Percentiles rank a stretch among this genome's conserved stretches.
phyloP scores from a whole-genome alignment of 208 protist species.

The Acanthamoeba triangularis region DNA sequence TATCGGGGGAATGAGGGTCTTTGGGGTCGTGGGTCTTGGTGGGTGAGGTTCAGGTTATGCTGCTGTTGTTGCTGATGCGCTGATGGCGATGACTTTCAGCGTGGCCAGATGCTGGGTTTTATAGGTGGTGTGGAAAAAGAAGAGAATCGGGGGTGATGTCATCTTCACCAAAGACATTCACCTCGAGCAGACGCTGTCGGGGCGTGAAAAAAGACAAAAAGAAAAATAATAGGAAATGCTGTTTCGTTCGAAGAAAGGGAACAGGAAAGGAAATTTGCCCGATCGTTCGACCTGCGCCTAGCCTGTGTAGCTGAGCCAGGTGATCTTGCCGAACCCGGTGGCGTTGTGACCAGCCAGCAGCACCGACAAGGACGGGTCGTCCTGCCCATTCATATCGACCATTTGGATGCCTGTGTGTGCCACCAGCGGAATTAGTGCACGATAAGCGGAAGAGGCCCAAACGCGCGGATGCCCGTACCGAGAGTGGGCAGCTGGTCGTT shows the following conservation, averaged over 20 bases:
- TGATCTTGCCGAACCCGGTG: not conserved
- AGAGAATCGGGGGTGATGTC: too few relatives aligned
- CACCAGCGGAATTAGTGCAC: not conserved
- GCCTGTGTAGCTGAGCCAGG: not conserved
- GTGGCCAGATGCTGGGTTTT: too few relatives aligned
- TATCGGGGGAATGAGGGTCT: too few relatives aligned
- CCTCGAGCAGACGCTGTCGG: not conserved
- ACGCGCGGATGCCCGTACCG: not conserved
- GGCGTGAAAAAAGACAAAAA: not conserved
- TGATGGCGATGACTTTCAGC: too few relatives aligned
- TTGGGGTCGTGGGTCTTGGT: too few relatives aligned
- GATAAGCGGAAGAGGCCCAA: not conserved
- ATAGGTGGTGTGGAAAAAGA: too few relatives aligned
- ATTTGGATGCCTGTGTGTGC: not conserved
- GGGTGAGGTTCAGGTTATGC: too few relatives aligned
- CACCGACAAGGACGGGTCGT: not conserved
- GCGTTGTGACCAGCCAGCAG: not conserved
- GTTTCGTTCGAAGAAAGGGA: not conserved
- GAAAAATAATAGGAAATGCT: not conserved
- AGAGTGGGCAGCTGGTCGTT: not conserved
- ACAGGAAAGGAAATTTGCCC: not conserved
- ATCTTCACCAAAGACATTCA: not conserved
- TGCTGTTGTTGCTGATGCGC: too few relatives aligned
- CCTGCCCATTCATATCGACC: not conserved
- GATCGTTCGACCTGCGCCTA: not conserved